Conservation (phyloP, 768 basidiomycete genomes). For the Mycena vulgaris region DNA sequence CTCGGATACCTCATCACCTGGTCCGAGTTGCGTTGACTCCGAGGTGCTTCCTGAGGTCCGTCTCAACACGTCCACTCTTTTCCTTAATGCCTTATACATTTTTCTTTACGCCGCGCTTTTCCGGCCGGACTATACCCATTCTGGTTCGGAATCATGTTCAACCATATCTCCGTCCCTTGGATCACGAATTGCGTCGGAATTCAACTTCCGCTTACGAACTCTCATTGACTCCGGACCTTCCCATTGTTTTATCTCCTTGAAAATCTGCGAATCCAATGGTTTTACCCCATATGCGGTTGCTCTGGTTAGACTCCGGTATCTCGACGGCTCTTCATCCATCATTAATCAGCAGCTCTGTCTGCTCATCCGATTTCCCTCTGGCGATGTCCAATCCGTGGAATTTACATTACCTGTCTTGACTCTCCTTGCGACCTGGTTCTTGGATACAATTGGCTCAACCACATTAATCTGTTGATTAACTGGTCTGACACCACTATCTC, state of each 20-base stretch:
- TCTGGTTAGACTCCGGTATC: conserved; percentile 1
- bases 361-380: conserved; percentile 14
- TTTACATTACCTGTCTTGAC: conserved; percentile 22
- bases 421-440: conserved; percentile 28
- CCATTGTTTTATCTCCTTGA: conserved; percentile 15
- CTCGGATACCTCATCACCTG: conserved; percentile 10
- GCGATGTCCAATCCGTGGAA: conserved; percentile 2
- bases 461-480: conserved; percentile 17
- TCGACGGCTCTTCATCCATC: conserved; percentile 19
- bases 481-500: conserved; percentile 5
- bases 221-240: too few species aligned
- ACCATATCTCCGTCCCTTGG: neutral
- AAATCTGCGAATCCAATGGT: neutral
- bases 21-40: conserved; percentile 22
- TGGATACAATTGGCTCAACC: conserved; percentile 11
- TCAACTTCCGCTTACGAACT: neutral
- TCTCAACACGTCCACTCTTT: conserved; percentile 30
- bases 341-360: neutral
- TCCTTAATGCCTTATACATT: conserved; percentile 15
- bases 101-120: neutral
- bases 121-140: too few species aligned
- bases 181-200: too few species aligned
- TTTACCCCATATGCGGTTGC: neutral
- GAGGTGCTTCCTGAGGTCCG: conserved; percentile 15
- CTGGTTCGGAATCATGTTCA: neutral